A percentile compares a stretch with the other conserved stretches of the same genome.
Conservation (phyloP, 2,329 filamentous ascomycete genomes). For the Fusarium oxysporum region DNA sequence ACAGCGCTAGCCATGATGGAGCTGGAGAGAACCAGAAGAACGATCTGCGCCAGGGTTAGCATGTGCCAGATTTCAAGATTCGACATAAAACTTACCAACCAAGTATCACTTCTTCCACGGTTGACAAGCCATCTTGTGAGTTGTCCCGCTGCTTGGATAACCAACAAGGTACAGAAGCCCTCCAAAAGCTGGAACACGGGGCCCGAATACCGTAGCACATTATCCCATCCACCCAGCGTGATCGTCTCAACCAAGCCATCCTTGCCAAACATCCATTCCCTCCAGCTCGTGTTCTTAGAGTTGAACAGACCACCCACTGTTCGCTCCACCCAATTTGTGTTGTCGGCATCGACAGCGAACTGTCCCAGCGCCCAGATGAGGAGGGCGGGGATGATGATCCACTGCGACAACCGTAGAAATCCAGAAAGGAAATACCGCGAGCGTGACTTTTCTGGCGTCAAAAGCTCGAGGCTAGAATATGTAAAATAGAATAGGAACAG, state of each 20-base stretch:
- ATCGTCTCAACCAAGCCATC: conserved; percentile 83
- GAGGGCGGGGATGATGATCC: conserved; percentile 84
- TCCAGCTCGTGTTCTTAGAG: conserved; percentile 72
- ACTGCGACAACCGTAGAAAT: conserved; percentile 81
- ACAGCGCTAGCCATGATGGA: conserved; percentile 93
- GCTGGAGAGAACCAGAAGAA: conserved; percentile 86
- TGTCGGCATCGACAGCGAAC: conserved; percentile 90
- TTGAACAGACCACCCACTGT: conserved; percentile 77
- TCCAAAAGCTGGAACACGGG: conserved; percentile 95
- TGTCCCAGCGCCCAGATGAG: conserved; percentile 96
- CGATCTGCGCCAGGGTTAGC: conserved; percentile 74
- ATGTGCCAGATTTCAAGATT: not conserved
- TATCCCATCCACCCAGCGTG: conserved; percentile 90
- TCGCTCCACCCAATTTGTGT: conserved; percentile 82
- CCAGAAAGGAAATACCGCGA: conserved; percentile 78
- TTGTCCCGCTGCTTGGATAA: conserved; percentile 94
- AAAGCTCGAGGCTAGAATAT: conserved; percentile 83
- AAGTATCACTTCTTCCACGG: conserved; percentile 90
- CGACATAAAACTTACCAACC: conserved; percentile 77
- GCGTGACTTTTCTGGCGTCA: conserved; percentile 82
- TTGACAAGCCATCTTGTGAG: conserved; percentile 97
- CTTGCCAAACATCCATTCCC: conserved; percentile 89
- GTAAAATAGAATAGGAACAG: conserved; percentile 92
- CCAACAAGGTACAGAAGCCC: conserved; percentile 94
- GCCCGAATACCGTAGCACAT: conserved; percentile 86